Evolutionary conservation across 176 grass and related monocot genomes (phyloP).

Genomic region (Tuctoria greenei): DNA sequence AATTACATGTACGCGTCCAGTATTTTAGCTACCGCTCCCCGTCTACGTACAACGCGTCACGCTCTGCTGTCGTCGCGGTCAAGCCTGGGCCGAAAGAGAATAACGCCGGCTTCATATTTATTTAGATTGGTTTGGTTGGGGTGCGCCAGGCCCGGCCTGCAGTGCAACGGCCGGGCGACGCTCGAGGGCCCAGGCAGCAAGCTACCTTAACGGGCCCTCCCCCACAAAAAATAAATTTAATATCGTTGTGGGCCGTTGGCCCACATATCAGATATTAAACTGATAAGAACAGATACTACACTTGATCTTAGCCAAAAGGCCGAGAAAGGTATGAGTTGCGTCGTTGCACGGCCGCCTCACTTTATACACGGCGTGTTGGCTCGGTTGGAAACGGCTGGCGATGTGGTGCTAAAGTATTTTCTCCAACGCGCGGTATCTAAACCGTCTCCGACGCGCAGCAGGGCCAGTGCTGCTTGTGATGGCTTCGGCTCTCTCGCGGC

Average conservation of each 20-base stretch:
- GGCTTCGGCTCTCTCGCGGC: too few relatives aligned
- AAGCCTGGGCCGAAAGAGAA: not conserved
- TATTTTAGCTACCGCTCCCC: too few relatives aligned
- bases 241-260: not conserved
- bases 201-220: not conserved
- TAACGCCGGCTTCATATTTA: not conserved
- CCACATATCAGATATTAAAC: slow-evolving; percentile 72
- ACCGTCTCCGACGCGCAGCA: too few relatives aligned
- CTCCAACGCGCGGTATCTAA: too few relatives aligned
- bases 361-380: too few relatives aligned
- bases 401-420: too few relatives aligned
- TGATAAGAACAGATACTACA: slow-evolving; percentile 83
- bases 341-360: not conserved
- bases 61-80: not conserved
- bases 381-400: too few relatives aligned
- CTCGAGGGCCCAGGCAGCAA: not conserved
- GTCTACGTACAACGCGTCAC: slow-evolving; percentile 10
- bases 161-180: not conserved
- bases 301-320: slow-evolving; percentile 71
- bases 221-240: slow-evolving; percentile 29
- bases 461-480: too few relatives aligned
- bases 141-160: too few relatives aligned
- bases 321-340: slow-evolving; percentile 54
- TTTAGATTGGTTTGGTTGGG: not conserved
- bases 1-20: too few relatives aligned